A percentile compares a stretch with the other conserved stretches of the same genome.
Evolutionary conservation across 305 asterid species (phyloP).

Genomic region (Fraxinus velutina): DNA sequence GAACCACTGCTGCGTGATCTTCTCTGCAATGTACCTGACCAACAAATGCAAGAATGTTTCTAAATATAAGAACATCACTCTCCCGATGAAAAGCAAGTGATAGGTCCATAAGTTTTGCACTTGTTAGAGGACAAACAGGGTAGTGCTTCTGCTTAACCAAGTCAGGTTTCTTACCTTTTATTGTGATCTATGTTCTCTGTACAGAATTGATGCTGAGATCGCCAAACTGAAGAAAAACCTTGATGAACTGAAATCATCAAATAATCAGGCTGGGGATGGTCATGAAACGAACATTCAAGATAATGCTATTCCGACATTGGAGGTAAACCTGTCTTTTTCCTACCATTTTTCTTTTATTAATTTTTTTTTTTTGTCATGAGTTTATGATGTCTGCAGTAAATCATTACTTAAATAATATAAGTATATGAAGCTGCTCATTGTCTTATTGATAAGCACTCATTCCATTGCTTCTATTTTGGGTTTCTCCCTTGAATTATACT

Average conservation of each 20-base stretch:
- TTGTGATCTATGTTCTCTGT: slow-evolving; percentile 25
- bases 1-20: not conserved
- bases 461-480: not conserved
- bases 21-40: not conserved
- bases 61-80: not conserved
- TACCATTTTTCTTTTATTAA: slow-evolving; percentile 4
- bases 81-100: not conserved
- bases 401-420: slow-evolving; percentile 5
- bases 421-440: slow-evolving; percentile 11
- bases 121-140: not conserved
- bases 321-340: slow-evolving; percentile 44
- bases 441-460: not conserved
- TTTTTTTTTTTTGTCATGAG: not conserved
- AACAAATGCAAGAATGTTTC: not conserved
- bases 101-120: not conserved
- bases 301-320: slow-evolving; percentile 48
- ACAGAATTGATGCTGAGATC: slow-evolving; percentile 86
- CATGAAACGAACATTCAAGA: slow-evolving; percentile 40
- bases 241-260: slow-evolving; percentile 51
- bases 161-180: slow-evolving; percentile 7
- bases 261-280: slow-evolving; percentile 35
- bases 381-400: slow-evolving; percentile 8
- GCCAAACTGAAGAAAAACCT: slow-evolving; percentile 64
- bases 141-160: not conserved
- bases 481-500: not conserved